Conservation (phyloP, 306 rosid genomes). For the Fragaria vesca region DNA sequence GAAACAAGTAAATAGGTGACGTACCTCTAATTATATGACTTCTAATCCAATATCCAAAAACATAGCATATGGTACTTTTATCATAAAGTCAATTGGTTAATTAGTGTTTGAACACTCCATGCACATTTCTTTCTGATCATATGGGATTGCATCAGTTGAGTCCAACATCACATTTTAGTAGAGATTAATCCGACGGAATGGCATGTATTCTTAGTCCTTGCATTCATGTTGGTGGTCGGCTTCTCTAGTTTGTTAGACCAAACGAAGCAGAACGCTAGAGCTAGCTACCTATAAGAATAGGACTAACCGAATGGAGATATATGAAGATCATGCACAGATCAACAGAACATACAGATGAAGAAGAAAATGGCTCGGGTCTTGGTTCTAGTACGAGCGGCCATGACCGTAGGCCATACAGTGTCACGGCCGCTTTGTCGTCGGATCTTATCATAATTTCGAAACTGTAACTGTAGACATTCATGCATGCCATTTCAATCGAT, state of each 20-base stretch:
- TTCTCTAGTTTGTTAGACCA: background rate
- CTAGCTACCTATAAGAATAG: background rate
- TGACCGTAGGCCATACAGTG: background rate
- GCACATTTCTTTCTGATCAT: too few species aligned
- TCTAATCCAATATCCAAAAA: too few species aligned
- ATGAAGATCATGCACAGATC: background rate
- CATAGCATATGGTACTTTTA: too few species aligned
- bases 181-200: background rate
- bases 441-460: too few species aligned
- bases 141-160: background rate
- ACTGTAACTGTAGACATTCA: too few species aligned
- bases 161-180: background rate
- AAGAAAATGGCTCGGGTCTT: background rate
- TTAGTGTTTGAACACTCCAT: too few species aligned
- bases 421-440: background rate
- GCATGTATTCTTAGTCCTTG: background rate
- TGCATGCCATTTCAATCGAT: too few species aligned
- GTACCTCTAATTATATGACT: too few species aligned
- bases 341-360: background rate
- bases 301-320: background rate
- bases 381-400: background rate
- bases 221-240: background rate
- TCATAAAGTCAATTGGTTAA: too few species aligned
- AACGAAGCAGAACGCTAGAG: background rate
- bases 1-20: too few species aligned